Evolutionary conservation across 371 early-diverging fungal species (phyloP).

Genomic region (Apophysomyces sp.): DNA sequence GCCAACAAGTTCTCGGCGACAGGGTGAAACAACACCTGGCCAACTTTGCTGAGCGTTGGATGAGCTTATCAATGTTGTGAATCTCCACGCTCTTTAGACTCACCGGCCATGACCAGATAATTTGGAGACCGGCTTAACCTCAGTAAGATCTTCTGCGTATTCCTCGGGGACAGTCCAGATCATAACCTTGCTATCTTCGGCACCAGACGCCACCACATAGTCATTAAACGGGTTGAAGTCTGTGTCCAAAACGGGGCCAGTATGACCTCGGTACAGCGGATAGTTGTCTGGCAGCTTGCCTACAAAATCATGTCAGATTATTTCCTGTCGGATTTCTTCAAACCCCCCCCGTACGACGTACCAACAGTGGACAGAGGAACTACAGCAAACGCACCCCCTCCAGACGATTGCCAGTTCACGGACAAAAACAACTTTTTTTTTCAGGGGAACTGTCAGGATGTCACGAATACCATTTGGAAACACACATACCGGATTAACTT

Average conservation of each 20-base stretch:
- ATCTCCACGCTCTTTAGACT: conserved; percentile 4
- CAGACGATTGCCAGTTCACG: conserved; percentile 94
- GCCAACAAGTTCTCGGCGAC: conserved; percentile 92
- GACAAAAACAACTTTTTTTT: conserved; percentile 73
- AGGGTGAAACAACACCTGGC: conserved; percentile 96
- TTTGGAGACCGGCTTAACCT: conserved; percentile 61
- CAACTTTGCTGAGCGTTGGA: conserved; percentile 75
- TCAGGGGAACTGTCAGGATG: conserved; percentile 1
- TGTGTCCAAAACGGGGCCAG: conserved; percentile 94
- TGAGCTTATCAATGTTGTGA: conserved; percentile 1
- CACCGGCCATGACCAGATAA: conserved; percentile 68
- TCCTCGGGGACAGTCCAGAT: conserved; percentile 92
- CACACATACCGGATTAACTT: conserved; percentile 85
- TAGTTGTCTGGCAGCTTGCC: conserved; percentile 84
- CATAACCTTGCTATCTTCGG: conserved; percentile 96
- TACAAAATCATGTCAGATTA: conserved; percentile 8
- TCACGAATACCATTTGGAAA: background rate
- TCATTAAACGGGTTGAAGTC: conserved; percentile 98
- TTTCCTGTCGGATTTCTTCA: background rate
- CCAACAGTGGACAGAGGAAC: conserved; percentile 82
- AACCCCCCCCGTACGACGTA: conserved; percentile 24
- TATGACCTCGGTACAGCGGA: conserved; percentile 91
- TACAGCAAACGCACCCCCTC: conserved; percentile 97
- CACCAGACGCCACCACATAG: conserved; percentile 83
- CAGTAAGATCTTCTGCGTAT: conserved; percentile 63